Base-by-base conservation (phyloP, 148 eudicot species). In the Nepenthes gracilis region DNA sequence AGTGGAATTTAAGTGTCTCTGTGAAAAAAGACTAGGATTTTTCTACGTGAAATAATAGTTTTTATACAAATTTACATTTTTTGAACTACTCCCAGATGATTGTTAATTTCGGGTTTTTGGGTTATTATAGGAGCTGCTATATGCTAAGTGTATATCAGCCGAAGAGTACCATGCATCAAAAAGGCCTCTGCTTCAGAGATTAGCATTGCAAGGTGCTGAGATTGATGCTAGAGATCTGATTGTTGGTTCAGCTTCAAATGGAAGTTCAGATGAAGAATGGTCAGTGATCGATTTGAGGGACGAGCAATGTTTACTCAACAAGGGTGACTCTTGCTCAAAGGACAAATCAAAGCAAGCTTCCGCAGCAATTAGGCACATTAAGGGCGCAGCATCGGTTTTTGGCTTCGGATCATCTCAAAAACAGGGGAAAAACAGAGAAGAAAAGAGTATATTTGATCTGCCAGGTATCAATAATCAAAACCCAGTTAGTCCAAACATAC, bases 91-190 rank as follows among this genome's bases (percentile, higher is more conserved):
- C 23, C 23, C 23, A 23, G 23, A 23, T 23, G 23, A 23, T 40
- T 40, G 45, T 40, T 40, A 8, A 3, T 3, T 40, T 40, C 45
- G 8, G 45, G 45, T 40, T 40, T 3, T 40, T 40, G 45, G 45
- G 45, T 40, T 8, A 40, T 40, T 11, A 49, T 14, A 92, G 98
- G 98, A 92, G 75, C 74, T 92, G 15, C 14, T 88, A 55, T 76
- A 85, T 75, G 91, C 96, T 47, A 81, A 86, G 59, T 88, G 96
- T 66, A 92, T 92, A 74, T 64, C 96, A 23, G 84, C 74, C 57
- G 98, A 92, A 9, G 98, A 92, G 75, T 92, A 92, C 64, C 98
- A 88, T 59, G 75, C 86, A 36, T 82, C 98, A 0, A 85, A 92
- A 64, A 76, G 85, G 72, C 95, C 98, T n/a, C 59, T 92, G 60